Evolutionary conservation across 2,329 filamentous ascomycete species (phyloP), one percentile per base, ranked within the genome.

Genomic region (Waltergamsia citrina): DNA sequence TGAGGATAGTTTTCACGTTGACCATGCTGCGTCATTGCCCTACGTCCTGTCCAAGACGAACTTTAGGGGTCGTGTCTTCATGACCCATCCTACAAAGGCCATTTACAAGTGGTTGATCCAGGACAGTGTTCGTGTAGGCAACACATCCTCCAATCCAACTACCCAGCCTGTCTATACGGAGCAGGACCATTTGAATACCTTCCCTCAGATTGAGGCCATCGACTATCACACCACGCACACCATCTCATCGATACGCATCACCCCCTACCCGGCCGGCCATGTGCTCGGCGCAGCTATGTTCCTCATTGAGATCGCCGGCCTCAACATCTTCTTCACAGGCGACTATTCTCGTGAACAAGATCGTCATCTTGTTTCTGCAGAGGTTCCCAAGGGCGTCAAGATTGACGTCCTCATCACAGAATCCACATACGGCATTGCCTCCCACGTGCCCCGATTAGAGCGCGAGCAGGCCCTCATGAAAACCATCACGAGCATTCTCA

Each of bases 61-160:
- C 58, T 98, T 98, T 67, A 82, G 84, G 44, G 92, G 92, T 32
- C 79, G 88, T 16, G 90, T 96, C 40, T 96, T 95, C 65, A 98
- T 96, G 90, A 98, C 92, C 33, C 92, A 98, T 65, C 87, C 92
- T 2, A 98, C 92, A 30, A 96, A 98, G 59, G 92, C 92, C 48
- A 98, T 98, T 55, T 98, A 98, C 73, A 96, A 96, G 63, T 96
- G 92, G 90, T 77, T 96, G 33, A 95, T 96, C 42, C 87, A 94
- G 58, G 92, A 98, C 60, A 94, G 87, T 45, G 85, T 98, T 29
- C 81, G 92, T 38, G 88, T 98, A 20, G 82, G 81, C 53, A 83
- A 78, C 50, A 78, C 73, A 5, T 77, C 74, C 3, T 76, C 74
- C 8, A 74, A 75, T 43, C 63, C 68, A 35, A 69, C 67, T 0